phyloP scores from a whole-genome alignment of 169 alveolate genomes.

The Eimeria sp. region DNA sequence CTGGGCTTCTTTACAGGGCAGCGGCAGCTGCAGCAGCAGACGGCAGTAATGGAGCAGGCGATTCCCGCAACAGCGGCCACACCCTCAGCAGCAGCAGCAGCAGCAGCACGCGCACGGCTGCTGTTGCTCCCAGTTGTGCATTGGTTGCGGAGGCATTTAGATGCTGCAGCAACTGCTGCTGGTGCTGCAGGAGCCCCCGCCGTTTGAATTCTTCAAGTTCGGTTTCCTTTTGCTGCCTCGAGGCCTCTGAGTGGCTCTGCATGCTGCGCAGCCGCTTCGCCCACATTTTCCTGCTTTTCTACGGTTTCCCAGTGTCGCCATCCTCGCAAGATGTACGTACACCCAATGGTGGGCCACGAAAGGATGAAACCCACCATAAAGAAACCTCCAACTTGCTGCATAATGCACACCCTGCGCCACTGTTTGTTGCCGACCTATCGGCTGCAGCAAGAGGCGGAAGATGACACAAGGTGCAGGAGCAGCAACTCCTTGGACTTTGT shows the following conservation, averaged over 20 bases:
- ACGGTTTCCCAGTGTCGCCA: neutral
- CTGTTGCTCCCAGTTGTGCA: conserved; percentile 3
- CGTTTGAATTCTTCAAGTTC: neutral
- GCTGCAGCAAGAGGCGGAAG: neutral
- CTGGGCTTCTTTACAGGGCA: neutral
- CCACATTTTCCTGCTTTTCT: conserved; percentile 27
- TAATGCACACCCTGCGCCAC: neutral
- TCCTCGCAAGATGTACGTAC: neutral
- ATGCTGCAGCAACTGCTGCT: conserved; percentile 57
- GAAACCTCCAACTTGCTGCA: neutral
- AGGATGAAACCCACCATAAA: neutral
- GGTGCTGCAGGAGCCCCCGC: conserved; percentile 44
- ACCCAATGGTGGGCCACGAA: neutral
- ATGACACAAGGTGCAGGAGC: neutral
- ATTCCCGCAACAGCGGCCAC: neutral
- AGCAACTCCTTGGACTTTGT: neutral
- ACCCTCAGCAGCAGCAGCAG: neutral
- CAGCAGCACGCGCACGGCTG: neutral
- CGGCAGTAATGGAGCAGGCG: neutral
- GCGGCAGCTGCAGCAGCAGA: neutral
- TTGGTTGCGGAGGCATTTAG: conserved; percentile 27
- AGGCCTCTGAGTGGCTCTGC: conserved; percentile 42
- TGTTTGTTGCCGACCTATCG: conserved; percentile 36
- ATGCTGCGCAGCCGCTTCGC: conserved; percentile 58
- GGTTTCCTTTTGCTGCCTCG: conserved; percentile 47